phyloP scores from a whole-genome alignment of 805 yeast species.

The Vanderwaltozyma tropicalis region DNA sequence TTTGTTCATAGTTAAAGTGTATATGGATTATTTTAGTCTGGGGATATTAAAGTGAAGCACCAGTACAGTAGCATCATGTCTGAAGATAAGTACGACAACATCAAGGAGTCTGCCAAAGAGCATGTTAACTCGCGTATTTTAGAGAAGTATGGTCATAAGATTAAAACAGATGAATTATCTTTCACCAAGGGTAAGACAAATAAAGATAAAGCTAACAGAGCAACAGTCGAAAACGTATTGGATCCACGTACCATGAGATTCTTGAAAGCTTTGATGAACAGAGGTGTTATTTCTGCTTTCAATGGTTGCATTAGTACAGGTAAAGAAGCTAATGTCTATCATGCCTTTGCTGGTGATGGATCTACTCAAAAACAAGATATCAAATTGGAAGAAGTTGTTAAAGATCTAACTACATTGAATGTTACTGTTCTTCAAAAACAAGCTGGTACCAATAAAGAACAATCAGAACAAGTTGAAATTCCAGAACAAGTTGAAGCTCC shows the following conservation, averaged over 20 bases:
- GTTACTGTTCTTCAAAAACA: slow-evolving; percentile 6
- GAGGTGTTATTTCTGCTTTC: slow-evolving; percentile 73
- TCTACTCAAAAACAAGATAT: background rate
- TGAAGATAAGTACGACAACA: slow-evolving; percentile 14
- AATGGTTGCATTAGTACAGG: slow-evolving; percentile 96
- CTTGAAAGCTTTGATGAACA: slow-evolving; percentile 67
- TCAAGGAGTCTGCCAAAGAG: slow-evolving; percentile 13
- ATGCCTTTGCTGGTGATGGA: slow-evolving; percentile 41
- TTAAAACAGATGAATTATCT: slow-evolving; percentile 51
- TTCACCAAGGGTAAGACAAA: slow-evolving; percentile 47
- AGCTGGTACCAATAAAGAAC: background rate
- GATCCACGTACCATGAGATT: slow-evolving; percentile 90
- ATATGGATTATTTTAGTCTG: background rate
- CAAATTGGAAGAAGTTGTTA: background rate
- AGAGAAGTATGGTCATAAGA: slow-evolving; percentile 53
- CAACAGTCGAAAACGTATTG: slow-evolving; percentile 92
- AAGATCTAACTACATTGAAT: background rate
- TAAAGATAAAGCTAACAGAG: slow-evolving; percentile 83
- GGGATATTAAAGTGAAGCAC: too few relatives aligned
- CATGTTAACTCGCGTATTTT: slow-evolving; percentile 41
- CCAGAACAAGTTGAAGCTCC: background rate
- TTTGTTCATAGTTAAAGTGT: too few relatives aligned
- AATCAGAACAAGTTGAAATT: background rate
- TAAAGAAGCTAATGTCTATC: slow-evolving; percentile 97
- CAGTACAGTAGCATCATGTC: slow-evolving; percentile 7